Percentiles rank a stretch among this genome's conserved stretches.
Evolutionary conservation across 83 land plant genomes (phyloP).

Genomic region (Diphasiastrum complanatum): DNA sequence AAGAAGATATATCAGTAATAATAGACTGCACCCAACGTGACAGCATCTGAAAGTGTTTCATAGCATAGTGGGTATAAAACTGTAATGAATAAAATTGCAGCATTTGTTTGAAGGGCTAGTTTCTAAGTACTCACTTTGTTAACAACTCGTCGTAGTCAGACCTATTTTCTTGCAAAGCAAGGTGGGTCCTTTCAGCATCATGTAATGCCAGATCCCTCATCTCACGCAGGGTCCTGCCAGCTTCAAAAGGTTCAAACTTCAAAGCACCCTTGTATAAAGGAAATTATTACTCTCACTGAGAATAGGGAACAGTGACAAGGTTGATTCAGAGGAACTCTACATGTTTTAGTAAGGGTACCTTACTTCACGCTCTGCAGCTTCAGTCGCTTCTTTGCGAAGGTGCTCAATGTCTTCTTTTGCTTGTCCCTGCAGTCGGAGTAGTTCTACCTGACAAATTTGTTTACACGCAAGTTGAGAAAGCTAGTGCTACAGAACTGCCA

Average conservation of each 20-base stretch:
- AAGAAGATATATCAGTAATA: too few species aligned
- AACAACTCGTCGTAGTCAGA: conserved; percentile 25
- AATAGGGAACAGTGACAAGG: background rate
- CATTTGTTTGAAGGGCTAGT: too few species aligned
- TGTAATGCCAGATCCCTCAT: conserved; percentile 27
- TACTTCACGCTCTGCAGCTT: conserved; percentile 23
- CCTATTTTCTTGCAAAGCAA: conserved; percentile 19
- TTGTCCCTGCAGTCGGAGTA: conserved; percentile 18
- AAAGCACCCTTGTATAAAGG: background rate
- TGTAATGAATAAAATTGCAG: too few species aligned
- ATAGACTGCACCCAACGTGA: too few species aligned
- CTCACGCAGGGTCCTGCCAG: conserved; percentile 24
- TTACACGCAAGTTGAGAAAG: too few species aligned
- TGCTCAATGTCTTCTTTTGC: conserved; percentile 18
- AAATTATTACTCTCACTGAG: background rate
- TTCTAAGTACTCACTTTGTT: conserved; percentile 17
- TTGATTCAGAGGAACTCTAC: background rate
- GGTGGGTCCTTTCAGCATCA: conserved; percentile 17
- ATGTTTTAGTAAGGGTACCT: conserved; percentile 4
- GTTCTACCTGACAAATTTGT: conserved; percentile 23
- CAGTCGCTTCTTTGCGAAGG: conserved; percentile 21
- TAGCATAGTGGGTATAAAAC: too few species aligned
- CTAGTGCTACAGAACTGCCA: too few species aligned
- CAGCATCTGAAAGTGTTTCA: too few species aligned
- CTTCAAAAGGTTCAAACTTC: background rate